These are phyloP conservation scores for Schwanniomyces vanrijiae DNA, from an alignment of 805 yeast species.

Conservation along the genomic window DNA sequence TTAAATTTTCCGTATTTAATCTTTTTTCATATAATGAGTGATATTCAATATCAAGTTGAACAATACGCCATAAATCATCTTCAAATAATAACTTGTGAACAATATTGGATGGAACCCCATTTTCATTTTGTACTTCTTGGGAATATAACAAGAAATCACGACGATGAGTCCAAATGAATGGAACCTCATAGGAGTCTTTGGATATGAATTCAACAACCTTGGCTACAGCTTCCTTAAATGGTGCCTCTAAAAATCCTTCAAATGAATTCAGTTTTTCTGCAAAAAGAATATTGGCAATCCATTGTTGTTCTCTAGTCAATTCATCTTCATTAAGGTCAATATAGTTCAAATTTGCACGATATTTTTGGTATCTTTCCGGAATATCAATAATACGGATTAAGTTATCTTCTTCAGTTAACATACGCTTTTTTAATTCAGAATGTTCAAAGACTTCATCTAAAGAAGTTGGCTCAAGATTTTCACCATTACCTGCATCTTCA, in stretches of 20 bases:
- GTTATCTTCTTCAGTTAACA: slow-evolving; percentile 92
- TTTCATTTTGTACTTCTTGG: slow-evolving; percentile 41
- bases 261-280: slow-evolving; percentile 53
- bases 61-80: slow-evolving; percentile 91
- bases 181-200: slow-evolving; percentile 83
- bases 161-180: slow-evolving; percentile 93
- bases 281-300: slow-evolving; percentile 71
- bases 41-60: slow-evolving; percentile 82
- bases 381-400: slow-evolving; percentile 79
- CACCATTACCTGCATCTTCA: slow-evolving; percentile 54
- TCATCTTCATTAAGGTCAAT: slow-evolving; percentile 72
- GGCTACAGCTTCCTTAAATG: slow-evolving; percentile 69
- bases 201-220: slow-evolving; percentile 70
- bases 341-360: slow-evolving; percentile 64
- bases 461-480: slow-evolving; percentile 57
- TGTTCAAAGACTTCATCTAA: slow-evolving; percentile 93
- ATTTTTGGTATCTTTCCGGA: slow-evolving; percentile 88
- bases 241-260: slow-evolving; percentile 39
- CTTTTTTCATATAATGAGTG: slow-evolving; percentile 81
- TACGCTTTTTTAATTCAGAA: slow-evolving; percentile 83
- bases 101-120: slow-evolving; percentile 30
- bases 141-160: slow-evolving; percentile 79
- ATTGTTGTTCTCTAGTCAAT: slow-evolving; percentile 67
- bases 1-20: slow-evolving; percentile 57
- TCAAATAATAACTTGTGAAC: slow-evolving; percentile 61